A percentile compares a stretch with the other conserved stretches of the same genome.
phyloP scores from a whole-genome alignment of 176 grass and related monocot genomes.

The Cocos nucifera region DNA sequence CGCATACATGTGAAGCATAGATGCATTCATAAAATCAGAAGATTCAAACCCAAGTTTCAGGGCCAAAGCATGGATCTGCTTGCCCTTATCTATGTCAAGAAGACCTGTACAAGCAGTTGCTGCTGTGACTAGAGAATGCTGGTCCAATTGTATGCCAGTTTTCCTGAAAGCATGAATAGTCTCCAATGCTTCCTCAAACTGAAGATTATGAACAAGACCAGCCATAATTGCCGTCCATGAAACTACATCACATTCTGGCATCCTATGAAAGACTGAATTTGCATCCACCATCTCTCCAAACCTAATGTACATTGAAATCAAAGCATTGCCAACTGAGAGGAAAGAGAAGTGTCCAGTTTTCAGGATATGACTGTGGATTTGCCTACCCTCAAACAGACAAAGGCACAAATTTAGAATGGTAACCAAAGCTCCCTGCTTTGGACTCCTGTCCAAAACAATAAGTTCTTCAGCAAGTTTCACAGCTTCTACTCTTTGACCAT shows the following conservation, averaged over 20 bases:
- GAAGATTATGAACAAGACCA: slow-evolving; percentile 53
- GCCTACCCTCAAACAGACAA: slow-evolving; percentile 46
- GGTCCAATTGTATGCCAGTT: slow-evolving; percentile 36
- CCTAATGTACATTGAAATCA: slow-evolving; percentile 70
- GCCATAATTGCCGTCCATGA: slow-evolving; percentile 80
- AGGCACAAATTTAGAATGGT: slow-evolving; percentile 53
- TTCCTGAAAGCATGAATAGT: slow-evolving; percentile 50
- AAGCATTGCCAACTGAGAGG: slow-evolving; percentile 55
- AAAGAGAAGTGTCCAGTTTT: slow-evolving; percentile 58
- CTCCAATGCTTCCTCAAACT: slow-evolving; percentile 44
- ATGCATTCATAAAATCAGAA: slow-evolving; percentile 59
- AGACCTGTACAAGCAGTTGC: slow-evolving; percentile 63
- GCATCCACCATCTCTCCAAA: slow-evolving; percentile 41
- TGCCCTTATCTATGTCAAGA: slow-evolving; percentile 54
- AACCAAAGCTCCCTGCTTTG: slow-evolving; percentile 78
- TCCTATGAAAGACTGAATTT: slow-evolving; percentile 39
- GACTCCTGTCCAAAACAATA: slow-evolving; percentile 39
- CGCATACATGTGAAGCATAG: slow-evolving; percentile 83
- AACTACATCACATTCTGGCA: slow-evolving; percentile 43
- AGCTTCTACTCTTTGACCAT: slow-evolving; percentile 52
- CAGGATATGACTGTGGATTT: slow-evolving; percentile 54
- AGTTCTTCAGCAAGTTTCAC: slow-evolving; percentile 46
- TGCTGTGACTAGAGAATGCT: slow-evolving; percentile 43
- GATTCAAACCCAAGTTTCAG: slow-evolving; percentile 55
- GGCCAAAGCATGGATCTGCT: slow-evolving; percentile 56